phyloP scores from a whole-genome alignment of 345 rosid genomes.

The Populus ilicifolia region DNA sequence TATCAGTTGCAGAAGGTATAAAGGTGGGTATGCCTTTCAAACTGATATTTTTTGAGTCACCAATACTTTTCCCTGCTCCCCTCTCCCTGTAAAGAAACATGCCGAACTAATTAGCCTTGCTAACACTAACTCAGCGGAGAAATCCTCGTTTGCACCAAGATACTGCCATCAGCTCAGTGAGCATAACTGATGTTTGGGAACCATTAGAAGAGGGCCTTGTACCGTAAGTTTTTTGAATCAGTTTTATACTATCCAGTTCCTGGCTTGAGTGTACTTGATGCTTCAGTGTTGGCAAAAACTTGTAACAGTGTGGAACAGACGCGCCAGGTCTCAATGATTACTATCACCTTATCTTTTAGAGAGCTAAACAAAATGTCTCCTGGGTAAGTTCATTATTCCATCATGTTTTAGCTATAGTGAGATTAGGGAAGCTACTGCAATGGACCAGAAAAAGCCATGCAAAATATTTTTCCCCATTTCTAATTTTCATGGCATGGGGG shows the following conservation, averaged over 20 bases:
- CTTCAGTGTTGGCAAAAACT: not conserved
- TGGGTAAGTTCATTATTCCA: slow-evolving; percentile 52
- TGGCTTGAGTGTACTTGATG: not conserved
- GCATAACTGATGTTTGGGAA: slow-evolving; percentile 95
- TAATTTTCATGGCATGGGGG: not conserved
- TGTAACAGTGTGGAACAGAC: slow-evolving; percentile 81
- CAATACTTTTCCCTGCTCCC: not conserved
- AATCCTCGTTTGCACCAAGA: slow-evolving; percentile 82
- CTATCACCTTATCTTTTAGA: slow-evolving; percentile 68
- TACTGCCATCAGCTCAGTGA: slow-evolving; percentile 74
- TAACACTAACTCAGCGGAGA: slow-evolving; percentile 49
- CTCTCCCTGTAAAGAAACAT: not conserved
- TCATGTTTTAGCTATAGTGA: not conserved
- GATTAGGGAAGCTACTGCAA: not conserved
- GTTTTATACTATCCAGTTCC: not conserved
- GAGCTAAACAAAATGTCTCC: slow-evolving; percentile 68
- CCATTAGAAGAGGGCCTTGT: slow-evolving; percentile 94
- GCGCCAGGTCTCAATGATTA: slow-evolving; percentile 89
- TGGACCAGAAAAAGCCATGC: too few species aligned
- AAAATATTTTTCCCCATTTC: not conserved
- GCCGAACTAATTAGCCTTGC: not conserved
- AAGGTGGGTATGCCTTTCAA: slow-evolving; percentile 45
- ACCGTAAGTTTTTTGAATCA: slow-evolving; percentile 48
- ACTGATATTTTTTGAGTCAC: not conserved
- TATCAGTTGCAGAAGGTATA: slow-evolving; percentile 70